Percentiles rank a stretch among this genome's conserved stretches.
Evolutionary conservation across 331 rosid genomes (phyloP).

Genomic region (Arachis monticola): DNA sequence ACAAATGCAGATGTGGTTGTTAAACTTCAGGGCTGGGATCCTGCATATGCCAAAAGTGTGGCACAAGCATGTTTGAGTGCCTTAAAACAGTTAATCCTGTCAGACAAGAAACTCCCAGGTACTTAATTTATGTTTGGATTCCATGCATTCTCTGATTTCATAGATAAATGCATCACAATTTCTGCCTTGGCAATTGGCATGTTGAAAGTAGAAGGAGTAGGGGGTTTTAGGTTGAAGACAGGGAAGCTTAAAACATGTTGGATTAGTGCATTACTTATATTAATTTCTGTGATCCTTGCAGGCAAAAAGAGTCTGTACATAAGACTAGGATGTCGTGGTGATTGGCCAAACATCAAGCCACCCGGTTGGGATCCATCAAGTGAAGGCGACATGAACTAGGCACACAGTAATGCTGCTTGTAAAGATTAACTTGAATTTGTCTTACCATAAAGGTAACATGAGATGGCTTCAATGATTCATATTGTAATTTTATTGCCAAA

Average conservation of each 20-base stretch:
- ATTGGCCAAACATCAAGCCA: conserved; percentile 95
- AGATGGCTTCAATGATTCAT: conserved; percentile 1
- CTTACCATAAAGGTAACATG: conserved; percentile 15
- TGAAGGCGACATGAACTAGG: conserved; percentile 44
- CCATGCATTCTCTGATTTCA: background rate
- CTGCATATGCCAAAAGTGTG: conserved; percentile 69
- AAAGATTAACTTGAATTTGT: conserved; percentile 1
- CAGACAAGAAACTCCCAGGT: conserved; percentile 95
- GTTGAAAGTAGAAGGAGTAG: conserved; percentile 14
- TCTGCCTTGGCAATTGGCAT: background rate
- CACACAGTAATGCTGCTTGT: conserved; percentile 30
- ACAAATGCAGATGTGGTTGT: conserved; percentile 86
- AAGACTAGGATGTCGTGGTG: conserved; percentile 94
- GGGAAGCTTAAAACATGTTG: background rate
- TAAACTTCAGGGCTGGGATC: conserved; percentile 89
- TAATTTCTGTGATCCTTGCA: conserved; percentile 38
- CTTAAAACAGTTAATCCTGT: conserved; percentile 74
- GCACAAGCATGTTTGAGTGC: conserved; percentile 90
- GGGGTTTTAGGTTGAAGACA: background rate
- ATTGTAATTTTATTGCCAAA: conserved; percentile 7
- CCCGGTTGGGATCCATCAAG: conserved; percentile 95
- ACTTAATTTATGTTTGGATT: conserved; percentile 11
- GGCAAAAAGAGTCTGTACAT: conserved; percentile 87
- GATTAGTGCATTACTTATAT: background rate
- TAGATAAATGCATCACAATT: too few relatives aligned